These are phyloP conservation scores for Arachnopeziza araneosa DNA, from an alignment of 2,329 filamentous ascomycete species.

Conservation along the genomic window DNA sequence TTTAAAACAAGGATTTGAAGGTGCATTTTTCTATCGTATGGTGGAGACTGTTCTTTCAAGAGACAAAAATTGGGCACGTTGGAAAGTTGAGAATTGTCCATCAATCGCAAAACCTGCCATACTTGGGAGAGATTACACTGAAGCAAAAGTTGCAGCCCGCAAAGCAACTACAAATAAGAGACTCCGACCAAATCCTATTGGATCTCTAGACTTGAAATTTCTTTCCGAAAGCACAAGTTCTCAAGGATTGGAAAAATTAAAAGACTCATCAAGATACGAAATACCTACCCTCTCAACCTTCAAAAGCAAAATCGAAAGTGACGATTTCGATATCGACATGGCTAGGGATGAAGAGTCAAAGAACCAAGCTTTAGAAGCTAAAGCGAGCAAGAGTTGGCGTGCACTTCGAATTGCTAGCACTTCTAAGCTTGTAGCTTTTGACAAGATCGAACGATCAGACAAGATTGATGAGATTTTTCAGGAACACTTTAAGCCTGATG, in stretches of 20 bases:
- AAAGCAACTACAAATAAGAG: conserved; percentile 66
- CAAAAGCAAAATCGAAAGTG: conserved; percentile 66
- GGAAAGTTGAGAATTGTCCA: conserved; percentile 93
- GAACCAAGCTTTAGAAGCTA: conserved; percentile 58
- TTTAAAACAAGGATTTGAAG: conserved; percentile 72
- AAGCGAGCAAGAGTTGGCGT: conserved; percentile 87
- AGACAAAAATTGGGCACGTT: conserved; percentile 98
- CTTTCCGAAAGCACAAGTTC: conserved; percentile 60
- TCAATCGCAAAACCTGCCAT: conserved; percentile 75
- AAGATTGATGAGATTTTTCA: conserved; percentile 57
- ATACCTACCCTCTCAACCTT: conserved; percentile 67
- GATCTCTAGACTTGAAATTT: conserved; percentile 72
- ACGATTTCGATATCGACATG: conserved; percentile 84
- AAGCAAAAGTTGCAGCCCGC: conserved; percentile 60
- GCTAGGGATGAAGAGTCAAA: conserved; percentile 56
- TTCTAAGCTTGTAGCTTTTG: conserved; percentile 69
- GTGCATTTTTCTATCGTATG: conserved; percentile 92
- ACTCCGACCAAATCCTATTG: conserved; percentile 62
- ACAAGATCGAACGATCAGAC: conserved; percentile 80
- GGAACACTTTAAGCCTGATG: conserved; percentile 37
- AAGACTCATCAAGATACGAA: conserved; percentile 56
- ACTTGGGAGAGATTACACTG: conserved; percentile 60
- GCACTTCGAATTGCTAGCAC: conserved; percentile 75
- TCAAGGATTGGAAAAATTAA: conserved; percentile 63
- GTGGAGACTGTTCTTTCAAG: conserved; percentile 92